A percentile compares a stretch with the other conserved stretches of the same genome.
Conservation (phyloP, 2,329 filamentous ascomycete species). For the Phaeosphaeria sp. region DNA sequence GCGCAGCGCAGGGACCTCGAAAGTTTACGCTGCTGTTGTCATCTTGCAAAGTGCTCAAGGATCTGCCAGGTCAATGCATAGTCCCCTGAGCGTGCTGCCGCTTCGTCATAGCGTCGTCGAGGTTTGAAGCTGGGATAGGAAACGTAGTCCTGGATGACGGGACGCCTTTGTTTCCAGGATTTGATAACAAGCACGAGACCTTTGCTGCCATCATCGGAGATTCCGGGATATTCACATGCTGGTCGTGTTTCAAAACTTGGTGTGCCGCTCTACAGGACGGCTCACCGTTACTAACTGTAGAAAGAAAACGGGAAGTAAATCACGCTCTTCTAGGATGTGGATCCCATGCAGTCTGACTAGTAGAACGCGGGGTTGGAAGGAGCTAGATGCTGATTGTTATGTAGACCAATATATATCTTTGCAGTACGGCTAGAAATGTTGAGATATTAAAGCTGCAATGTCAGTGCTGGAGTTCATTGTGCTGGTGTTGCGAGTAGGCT, state of each 20-base stretch:
- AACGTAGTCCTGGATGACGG: slow-evolving; percentile 6
- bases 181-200: not conserved
- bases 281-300: slow-evolving; percentile 11
- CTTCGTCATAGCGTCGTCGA: slow-evolving; percentile 7
- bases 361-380: slow-evolving; percentile 21
- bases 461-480: not conserved
- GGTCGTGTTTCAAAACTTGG: slow-evolving; percentile 11
- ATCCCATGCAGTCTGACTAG: slow-evolving; percentile 9
- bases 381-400: not conserved
- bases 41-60: not conserved
- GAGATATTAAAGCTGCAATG: not conserved
- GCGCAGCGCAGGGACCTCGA: slow-evolving; percentile 1
- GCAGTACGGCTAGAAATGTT: not conserved
- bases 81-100: slow-evolving; percentile 4
- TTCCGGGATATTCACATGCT: slow-evolving; percentile 12
- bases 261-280: slow-evolving; percentile 7
- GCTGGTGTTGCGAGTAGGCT: not conserved
- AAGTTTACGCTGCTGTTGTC: slow-evolving; percentile 6
- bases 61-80: slow-evolving; percentile 16
- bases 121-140: slow-evolving; percentile 3
- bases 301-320: slow-evolving; percentile 6
- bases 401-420: not conserved
- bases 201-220: slow-evolving; percentile 9
- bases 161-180: slow-evolving; percentile 2
- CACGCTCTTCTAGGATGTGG: not conserved